Evolutionary conservation across 2,329 filamentous ascomycete genomes (phyloP).

Genomic region (Zymoseptoria tritici): DNA sequence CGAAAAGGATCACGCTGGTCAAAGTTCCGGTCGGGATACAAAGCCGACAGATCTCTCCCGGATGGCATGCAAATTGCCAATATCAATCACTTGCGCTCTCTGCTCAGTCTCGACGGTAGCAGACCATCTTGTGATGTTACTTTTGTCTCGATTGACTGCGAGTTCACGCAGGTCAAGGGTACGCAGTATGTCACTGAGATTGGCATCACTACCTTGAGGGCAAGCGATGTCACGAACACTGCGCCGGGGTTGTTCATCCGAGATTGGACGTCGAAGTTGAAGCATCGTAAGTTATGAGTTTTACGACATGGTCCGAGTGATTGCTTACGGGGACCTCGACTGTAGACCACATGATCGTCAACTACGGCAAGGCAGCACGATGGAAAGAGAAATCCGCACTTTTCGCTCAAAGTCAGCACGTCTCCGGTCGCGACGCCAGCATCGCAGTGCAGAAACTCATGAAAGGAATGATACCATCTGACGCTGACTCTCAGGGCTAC

Average conservation of each 20-base stretch:
- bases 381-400: not conserved
- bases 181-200: not conserved
- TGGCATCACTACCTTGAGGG: not conserved
- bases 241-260: constrained; percentile 53
- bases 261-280: constrained; percentile 60
- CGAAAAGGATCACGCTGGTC: not conserved
- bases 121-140: not conserved
- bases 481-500: not conserved
- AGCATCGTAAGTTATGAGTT: constrained; percentile 17
- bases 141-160: not conserved
- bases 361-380: constrained; percentile 1
- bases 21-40: not conserved
- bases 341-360: constrained; percentile 9
- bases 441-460: not conserved
- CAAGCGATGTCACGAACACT: constrained; percentile 27
- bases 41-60: not conserved
- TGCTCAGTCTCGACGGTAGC: not conserved
- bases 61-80: not conserved
- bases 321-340: too few relatives aligned
- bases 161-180: not conserved
- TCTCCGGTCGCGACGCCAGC: constrained; percentile 4
- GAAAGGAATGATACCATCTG: not conserved
- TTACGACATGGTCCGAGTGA: too few relatives aligned
- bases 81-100: not conserved
- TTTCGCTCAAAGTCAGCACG: constrained; percentile 8